Base-by-base conservation (phyloP, 768 basidiomycete species). In the Dacryopinax spathularia region DNA sequence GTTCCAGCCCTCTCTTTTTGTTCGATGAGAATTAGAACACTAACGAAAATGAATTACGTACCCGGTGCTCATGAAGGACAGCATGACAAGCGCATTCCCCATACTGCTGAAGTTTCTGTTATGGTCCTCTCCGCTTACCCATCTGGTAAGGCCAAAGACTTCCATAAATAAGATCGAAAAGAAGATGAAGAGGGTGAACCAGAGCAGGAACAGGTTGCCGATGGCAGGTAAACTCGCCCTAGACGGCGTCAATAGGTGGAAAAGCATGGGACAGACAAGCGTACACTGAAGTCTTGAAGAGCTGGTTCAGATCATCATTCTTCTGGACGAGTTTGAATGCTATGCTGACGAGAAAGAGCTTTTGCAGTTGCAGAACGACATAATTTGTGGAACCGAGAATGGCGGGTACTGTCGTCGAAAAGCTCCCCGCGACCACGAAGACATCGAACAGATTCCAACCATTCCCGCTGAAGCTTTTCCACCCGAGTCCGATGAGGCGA, bases 381-480 rank as follows among this genome's bases (percentile, higher is more conserved):
- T 84, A 84, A 29, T 80, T 80, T 22, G 73, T 75, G 1, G 77
- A 68, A 22, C 74, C 74, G 33, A 70, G 75, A 68, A 87, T 81
- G 2, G 81, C 81, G 22, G 88, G 76, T 31, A 94, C 71, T 0
- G 89, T 95, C 1, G 93, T 93, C 37, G 85, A 79, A 69, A 94
- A 84, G 68, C 87, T 89, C 5, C 95, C 94, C 1, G 75, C 77
- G 18, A 91, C 84, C 27, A 89, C 85, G 15, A 90, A 69, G 41
- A 93, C 74, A 68, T 97, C 94, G 73, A 94, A 97, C 0, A 92
- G 69, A 71, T 95, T 96, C 94, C 95, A 97, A 5, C 93, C 91
- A 68, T 93, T 91, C 33, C 85, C 83, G n/a, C 81, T 80, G 78
- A 90, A 96, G 71, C 87, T 89, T 16, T 73, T 73, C 84, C 85